Base-by-base conservation (phyloP, 352 stramenopile genomes). In the Pythium phragmitis region DNA sequence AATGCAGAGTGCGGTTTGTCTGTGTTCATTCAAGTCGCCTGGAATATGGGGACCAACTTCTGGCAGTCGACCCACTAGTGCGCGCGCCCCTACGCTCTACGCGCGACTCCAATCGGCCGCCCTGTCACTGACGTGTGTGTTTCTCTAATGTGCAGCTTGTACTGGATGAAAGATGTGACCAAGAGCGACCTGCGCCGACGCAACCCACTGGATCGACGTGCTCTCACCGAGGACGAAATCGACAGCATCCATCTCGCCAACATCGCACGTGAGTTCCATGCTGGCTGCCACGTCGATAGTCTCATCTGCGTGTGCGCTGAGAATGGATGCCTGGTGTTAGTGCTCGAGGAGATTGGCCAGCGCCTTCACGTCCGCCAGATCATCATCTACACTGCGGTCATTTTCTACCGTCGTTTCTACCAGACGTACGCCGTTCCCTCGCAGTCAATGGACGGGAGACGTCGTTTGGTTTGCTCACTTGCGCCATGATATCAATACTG, bases 61-160 rank as follows among this genome's bases (percentile, higher is more conserved):
- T 96, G 87, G 87, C 87, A 96, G 64, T 96, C 87, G 60, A 94
- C 87, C 46, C 87, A 96, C 70, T 96, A 94, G 87, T 96, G 79
- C 60, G 83, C 9, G 28, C 13, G 12, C 0, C 30, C 26, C 28
- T 6, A 19, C 7, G 26, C 23, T 33, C 17, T 36, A 58, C 3
- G 12, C 37, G 41, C 16, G 13, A 9, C 39, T 7, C 37, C 17
- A 13, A n/a, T 3, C 7, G 21, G 13, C 1, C 37, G 21, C 11
- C 4, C 3, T n/a, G 16, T 19, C n/a, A 26, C 30, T 46, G 1
- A 55, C 30, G n/a, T 60, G 14, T 45, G 23, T 41, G 26, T 43
- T 7, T 47, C 12, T 54, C 21, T 60, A 8, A 14, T 19, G 11
- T 1, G 33, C 43, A 96, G 85, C 61, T 63, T 94, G 47, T 92